These are phyloP conservation scores for Mycena alexandri DNA, from an alignment of 768 basidiomycete genomes.

Conservation along the genomic window DNA sequence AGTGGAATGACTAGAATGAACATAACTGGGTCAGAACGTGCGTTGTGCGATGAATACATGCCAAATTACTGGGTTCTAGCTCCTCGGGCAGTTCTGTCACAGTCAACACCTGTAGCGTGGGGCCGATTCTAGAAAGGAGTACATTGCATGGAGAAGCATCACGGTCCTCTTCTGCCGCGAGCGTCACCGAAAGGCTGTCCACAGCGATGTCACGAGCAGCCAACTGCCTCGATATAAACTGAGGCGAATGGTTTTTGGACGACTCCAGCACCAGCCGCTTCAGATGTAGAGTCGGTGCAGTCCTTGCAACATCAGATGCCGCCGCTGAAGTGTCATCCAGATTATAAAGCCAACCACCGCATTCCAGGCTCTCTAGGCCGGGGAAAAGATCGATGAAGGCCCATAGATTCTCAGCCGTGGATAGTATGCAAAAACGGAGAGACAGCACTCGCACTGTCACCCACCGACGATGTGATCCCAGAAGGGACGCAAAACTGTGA, in stretches of 20 bases:
- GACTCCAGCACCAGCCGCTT: neutral
- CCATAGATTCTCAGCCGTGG: neutral
- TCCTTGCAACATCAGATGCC: neutral
- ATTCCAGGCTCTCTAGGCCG: neutral
- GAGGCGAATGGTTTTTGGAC: neutral
- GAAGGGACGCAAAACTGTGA: neutral
- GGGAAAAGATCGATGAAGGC: neutral
- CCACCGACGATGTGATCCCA: neutral
- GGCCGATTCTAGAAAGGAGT: neutral
- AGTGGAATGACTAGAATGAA: neutral
- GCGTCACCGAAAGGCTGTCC: neutral
- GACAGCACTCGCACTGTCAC: neutral
- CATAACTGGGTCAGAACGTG: no score
- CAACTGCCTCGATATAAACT: neutral
- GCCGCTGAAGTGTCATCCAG: neutral
- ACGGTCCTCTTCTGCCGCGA: neutral
- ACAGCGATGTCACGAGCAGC: neutral
- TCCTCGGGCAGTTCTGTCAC: neutral
- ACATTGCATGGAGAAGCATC: neutral
- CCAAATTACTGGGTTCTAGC: neutral
- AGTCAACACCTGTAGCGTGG: neutral
- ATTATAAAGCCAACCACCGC: neutral
- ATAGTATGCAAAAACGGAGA: neutral
- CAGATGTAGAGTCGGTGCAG: neutral
- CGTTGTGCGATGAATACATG: no score